These are phyloP conservation scores for Yarrowia keelungensis DNA, from an alignment of 805 yeast genomes.

Conservation along the genomic window DNA sequence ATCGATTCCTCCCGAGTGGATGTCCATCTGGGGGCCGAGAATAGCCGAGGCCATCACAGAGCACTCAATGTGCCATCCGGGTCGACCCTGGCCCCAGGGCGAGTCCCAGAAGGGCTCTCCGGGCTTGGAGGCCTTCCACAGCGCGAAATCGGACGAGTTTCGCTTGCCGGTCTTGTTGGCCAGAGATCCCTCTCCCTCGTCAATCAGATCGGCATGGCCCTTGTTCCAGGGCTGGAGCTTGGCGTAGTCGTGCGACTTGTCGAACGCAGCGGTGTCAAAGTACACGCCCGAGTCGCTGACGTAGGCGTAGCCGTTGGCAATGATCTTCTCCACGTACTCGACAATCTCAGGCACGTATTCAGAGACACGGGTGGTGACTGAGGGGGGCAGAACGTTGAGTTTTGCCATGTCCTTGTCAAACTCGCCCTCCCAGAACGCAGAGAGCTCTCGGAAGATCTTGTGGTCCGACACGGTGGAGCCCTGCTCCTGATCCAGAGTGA, in stretches of 20 bases:
- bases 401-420: slow-evolving; percentile 85
- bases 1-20: slow-evolving; percentile 97
- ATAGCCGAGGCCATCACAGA: slow-evolving; percentile 97
- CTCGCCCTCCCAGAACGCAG: slow-evolving; percentile 87
- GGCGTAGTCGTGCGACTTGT: slow-evolving; percentile 84
- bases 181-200: slow-evolving; percentile 94
- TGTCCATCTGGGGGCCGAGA: slow-evolving; percentile 83
- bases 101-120: slow-evolving; percentile 98
- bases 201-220: slow-evolving; percentile 81
- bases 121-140: slow-evolving; percentile 95
- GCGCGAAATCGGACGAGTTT: slow-evolving; percentile 86
- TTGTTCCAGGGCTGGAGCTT: slow-evolving; percentile 98
- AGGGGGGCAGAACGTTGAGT: slow-evolving; percentile 83
- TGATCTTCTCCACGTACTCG: slow-evolving; percentile 74
- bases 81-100: slow-evolving; percentile 97
- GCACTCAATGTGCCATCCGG: slow-evolving; percentile 99
- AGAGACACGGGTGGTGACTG: slow-evolving; percentile 89
- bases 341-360: slow-evolving; percentile 95
- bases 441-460: slow-evolving; percentile 76
- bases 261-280: slow-evolving; percentile 87
- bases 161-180: slow-evolving; percentile 66
- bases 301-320: slow-evolving; percentile 83
- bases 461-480: slow-evolving; percentile 88
- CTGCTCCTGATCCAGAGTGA: slow-evolving; percentile 68
- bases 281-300: slow-evolving; percentile 80